Conservation (phyloP, 2,329 filamentous ascomycete species). For the Penicillium sp. region DNA sequence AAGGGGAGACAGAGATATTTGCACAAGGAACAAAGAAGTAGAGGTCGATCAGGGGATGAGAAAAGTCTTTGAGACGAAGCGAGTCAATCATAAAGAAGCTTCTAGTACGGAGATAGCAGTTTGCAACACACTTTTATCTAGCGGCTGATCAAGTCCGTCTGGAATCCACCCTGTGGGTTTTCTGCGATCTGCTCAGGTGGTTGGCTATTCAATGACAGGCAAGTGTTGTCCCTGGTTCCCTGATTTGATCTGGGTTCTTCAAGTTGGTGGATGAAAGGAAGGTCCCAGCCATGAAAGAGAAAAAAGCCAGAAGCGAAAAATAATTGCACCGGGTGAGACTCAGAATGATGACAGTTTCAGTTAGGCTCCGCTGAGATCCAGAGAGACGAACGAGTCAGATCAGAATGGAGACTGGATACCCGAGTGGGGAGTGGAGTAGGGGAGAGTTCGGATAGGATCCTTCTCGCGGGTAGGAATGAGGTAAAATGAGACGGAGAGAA, state of each 20-base stretch:
- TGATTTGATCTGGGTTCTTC: not conserved
- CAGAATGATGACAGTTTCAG: conserved; percentile 2
- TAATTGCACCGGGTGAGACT: conserved; percentile 3
- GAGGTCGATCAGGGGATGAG: conserved; percentile 12
- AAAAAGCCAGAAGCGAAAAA: not conserved
- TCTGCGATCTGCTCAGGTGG: conserved; percentile 5
- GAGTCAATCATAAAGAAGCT: conserved; percentile 19
- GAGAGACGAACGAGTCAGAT: conserved; percentile 12
- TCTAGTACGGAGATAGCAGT: conserved; percentile 14
- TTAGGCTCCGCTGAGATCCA: conserved; percentile 9
- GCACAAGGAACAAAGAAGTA: conserved; percentile 3
- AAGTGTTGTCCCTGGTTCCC: not conserved
- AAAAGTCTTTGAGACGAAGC: not conserved
- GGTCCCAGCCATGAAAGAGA: not conserved
- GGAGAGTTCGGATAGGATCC: conserved; percentile 6
- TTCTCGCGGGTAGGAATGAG: not conserved
- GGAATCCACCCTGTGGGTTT: conserved; percentile 23
- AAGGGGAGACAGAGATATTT: conserved; percentile 9
- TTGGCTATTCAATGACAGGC: conserved; percentile 7
- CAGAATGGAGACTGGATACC: conserved; percentile 8
- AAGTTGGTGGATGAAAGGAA: not conserved
- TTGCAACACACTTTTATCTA: conserved; percentile 16
- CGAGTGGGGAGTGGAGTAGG: conserved; percentile 14
- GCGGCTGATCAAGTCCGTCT: conserved; percentile 22
- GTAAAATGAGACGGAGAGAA: not conserved